These are phyloP conservation scores for Durusdinium trenchii DNA, from an alignment of 73 alveolate genomes.

Conservation along the genomic window DNA sequence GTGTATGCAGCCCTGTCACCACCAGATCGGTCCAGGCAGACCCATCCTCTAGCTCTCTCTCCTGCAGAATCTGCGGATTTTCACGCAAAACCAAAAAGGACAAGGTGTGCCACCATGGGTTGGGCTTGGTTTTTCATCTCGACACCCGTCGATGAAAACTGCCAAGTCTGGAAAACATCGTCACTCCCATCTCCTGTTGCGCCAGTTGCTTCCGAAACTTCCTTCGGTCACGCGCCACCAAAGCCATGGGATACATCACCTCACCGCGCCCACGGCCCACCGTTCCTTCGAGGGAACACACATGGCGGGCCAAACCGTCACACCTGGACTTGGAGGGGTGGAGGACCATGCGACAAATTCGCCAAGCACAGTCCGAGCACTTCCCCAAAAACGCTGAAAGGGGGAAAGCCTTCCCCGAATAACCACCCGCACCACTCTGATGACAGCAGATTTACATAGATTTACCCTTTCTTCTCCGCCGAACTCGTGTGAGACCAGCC, in stretches of 20 bases:
- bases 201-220: slow-evolving; percentile 27
- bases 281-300: too few relatives aligned
- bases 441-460: too few relatives aligned
- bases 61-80: neutral
- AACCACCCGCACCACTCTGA: too few relatives aligned
- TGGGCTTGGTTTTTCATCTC: neutral
- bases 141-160: neutral
- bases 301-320: too few relatives aligned
- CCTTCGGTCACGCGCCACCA: slow-evolving; percentile 64
- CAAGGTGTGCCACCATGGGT: neutral
- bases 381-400: too few relatives aligned
- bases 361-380: too few relatives aligned
- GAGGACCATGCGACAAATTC: too few relatives aligned
- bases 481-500: too few relatives aligned
- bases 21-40: slow-evolving; percentile 22
- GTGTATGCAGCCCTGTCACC: slow-evolving; percentile 33
- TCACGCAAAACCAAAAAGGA: neutral
- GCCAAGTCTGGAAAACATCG: neutral
- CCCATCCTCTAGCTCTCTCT: slow-evolving; percentile 41
- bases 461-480: too few relatives aligned
- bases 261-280: too few relatives aligned
- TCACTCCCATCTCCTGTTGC: slow-evolving; percentile 44
- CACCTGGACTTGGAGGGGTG: too few relatives aligned
- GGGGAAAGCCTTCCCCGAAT: too few relatives aligned
- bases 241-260: slow-evolving; percentile 89